Percentiles rank a stretch among this genome's conserved stretches.
These are phyloP conservation scores for Cyclanthera cordifolia DNA, from an alignment of 306 rosid genomes.

Conservation along the genomic window DNA sequence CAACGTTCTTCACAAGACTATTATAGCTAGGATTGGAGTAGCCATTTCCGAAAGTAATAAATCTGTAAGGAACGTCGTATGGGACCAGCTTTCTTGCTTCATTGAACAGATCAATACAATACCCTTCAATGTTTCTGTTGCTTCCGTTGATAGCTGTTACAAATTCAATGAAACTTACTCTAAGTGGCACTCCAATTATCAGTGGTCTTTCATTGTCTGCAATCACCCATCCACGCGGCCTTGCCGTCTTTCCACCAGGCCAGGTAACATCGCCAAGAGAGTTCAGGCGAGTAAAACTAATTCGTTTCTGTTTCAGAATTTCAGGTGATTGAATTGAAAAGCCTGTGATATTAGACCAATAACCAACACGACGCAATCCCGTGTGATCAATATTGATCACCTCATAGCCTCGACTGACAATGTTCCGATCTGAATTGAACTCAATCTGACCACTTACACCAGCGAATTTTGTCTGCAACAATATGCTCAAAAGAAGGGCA, in stretches of 20 bases:
- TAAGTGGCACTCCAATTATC: constrained; percentile 73
- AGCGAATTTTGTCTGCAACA: constrained; percentile 46
- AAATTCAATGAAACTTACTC: constrained; percentile 81
- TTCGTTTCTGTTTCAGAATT: constrained; percentile 24
- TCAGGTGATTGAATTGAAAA: constrained; percentile 57
- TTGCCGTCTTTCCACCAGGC: constrained; percentile 70
- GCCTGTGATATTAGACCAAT: constrained; percentile 62
- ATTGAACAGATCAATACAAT: constrained; percentile 63
- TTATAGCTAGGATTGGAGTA: constrained; percentile 58
- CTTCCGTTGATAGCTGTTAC: constrained; percentile 36
- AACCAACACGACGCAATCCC: constrained; percentile 43
- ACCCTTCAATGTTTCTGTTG: constrained; percentile 44
- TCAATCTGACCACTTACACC: constrained; percentile 60
- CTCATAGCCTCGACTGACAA: constrained; percentile 52
- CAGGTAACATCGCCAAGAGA: constrained; percentile 63
- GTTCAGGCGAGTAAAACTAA: constrained; percentile 19
- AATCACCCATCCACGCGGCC: constrained; percentile 91
- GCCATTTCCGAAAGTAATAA: constrained; percentile 66
- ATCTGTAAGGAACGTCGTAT: constrained; percentile 57
- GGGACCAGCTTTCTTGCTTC: constrained; percentile 61
- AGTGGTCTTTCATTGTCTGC: constrained; percentile 60
- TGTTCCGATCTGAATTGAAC: constrained; percentile 45
- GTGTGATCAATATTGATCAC: constrained; percentile 50
- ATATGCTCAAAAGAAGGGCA: constrained; percentile 35
- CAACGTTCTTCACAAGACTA: constrained; percentile 51